Percentiles rank a stretch among this genome's conserved stretches.
phyloP scores from a whole-genome alignment of 2,329 filamentous ascomycete genomes.

The Geosmithia flava region DNA sequence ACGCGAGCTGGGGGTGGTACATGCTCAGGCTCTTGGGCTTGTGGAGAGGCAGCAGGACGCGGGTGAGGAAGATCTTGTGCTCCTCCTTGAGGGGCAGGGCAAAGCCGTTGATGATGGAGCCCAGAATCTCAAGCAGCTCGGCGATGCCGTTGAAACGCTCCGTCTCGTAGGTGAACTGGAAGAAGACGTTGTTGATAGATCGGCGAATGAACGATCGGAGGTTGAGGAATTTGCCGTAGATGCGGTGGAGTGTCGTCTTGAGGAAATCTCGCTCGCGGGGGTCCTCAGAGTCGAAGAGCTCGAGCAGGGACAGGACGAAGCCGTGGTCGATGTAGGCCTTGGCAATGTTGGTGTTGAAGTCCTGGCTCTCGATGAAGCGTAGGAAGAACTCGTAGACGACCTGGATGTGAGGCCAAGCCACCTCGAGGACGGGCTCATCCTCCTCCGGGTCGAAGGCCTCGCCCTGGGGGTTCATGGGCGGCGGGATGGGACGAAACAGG shows the following conservation, averaged over 20 bases:
- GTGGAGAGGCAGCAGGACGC: constrained; percentile 85
- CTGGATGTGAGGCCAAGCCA: constrained; percentile 98
- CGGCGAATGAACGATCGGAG: constrained; percentile 91
- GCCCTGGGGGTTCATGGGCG: constrained; percentile 93
- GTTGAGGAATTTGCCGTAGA: constrained; percentile 98
- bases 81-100: constrained; percentile 94
- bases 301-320: constrained; percentile 92
- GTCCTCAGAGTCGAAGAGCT: constrained; percentile 96
- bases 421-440: constrained; percentile 93
- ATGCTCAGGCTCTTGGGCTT: constrained; percentile 99
- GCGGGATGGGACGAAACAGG: constrained; percentile 90
- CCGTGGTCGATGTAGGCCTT: constrained; percentile 98
- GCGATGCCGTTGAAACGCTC: constrained; percentile 98
- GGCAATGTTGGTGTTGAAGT: constrained; percentile 99
- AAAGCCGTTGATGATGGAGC: constrained; percentile 98
- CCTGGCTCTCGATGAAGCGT: constrained; percentile 96
- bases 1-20: constrained; percentile 97
- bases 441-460: constrained; percentile 98
- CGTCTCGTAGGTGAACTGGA: constrained; percentile 98
- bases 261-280: constrained; percentile 93
- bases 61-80: constrained; percentile 93
- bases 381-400: constrained; percentile 99
- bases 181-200: constrained; percentile 99
- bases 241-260: constrained; percentile 94
- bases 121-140: constrained; percentile 88